Conservation (phyloP, 495 filamentous ascomycete genomes). For the Cladorrhinum samala region DNA sequence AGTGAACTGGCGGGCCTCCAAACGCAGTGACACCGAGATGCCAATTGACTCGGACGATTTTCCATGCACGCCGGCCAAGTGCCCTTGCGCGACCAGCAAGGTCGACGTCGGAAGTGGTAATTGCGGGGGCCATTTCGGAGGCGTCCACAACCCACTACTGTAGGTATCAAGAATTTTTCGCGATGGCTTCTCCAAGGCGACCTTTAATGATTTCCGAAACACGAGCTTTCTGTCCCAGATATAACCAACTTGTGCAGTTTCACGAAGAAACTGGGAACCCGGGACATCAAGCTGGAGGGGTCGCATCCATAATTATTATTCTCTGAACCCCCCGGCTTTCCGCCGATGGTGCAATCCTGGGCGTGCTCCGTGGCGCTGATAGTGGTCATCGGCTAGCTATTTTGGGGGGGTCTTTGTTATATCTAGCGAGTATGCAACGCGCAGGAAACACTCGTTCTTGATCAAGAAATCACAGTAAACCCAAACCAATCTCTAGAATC, state of each 20-base stretch:
- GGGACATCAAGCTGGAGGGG: not conserved
- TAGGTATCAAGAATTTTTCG: not conserved
- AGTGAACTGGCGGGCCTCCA: constrained; percentile 67
- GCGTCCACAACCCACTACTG: too few relatives aligned
- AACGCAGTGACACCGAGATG: constrained; percentile 66
- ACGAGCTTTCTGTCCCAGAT: too few relatives aligned
- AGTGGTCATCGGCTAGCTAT: too few relatives aligned
- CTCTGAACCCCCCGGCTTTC: not conserved
- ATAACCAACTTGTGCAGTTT: not conserved
- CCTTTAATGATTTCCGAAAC: not conserved
- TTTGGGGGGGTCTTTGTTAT: too few relatives aligned
- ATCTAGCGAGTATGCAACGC: too few relatives aligned
- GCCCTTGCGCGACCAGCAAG: constrained; percentile 1
- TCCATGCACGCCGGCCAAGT: constrained; percentile 18
- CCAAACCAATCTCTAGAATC: too few relatives aligned
- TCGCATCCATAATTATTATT: not conserved
- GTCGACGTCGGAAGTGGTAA: not conserved
- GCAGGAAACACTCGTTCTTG: too few relatives aligned
- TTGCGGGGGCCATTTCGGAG: not conserved
- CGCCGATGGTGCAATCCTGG: not conserved
- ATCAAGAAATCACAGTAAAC: too few relatives aligned
- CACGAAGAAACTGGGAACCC: not conserved
- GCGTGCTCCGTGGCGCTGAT: not conserved
- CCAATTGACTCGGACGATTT: constrained; percentile 47
- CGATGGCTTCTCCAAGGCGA: not conserved